A percentile compares a stretch with the other conserved stretches of the same genome.
Evolutionary conservation across 495 filamentous ascomycete genomes (phyloP).

Genomic region (Neurospora sp.): DNA sequence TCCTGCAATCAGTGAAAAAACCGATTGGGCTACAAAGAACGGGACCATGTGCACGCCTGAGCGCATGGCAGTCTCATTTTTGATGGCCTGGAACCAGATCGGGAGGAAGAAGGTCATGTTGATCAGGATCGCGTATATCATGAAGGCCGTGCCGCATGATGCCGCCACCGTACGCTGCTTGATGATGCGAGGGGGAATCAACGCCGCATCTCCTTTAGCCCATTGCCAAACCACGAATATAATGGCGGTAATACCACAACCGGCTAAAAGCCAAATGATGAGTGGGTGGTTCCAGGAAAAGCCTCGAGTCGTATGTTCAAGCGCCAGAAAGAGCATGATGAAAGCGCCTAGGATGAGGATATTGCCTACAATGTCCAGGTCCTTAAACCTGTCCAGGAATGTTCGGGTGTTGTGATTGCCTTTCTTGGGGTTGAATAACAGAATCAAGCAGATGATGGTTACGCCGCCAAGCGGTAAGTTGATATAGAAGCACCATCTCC

Average conservation of each 20-base stretch:
- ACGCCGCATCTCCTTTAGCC: constrained; percentile 21
- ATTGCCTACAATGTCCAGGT: constrained; percentile 38
- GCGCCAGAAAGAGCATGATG: constrained; percentile 36
- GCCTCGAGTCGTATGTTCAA: constrained; percentile 37
- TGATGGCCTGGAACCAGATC: constrained; percentile 66
- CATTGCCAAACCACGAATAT: constrained; percentile 10
- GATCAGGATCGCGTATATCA: constrained; percentile 26
- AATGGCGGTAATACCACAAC: constrained; percentile 29
- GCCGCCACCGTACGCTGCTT: constrained; percentile 54
- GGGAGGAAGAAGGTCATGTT: constrained; percentile 48
- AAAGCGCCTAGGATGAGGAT: constrained; percentile 34
- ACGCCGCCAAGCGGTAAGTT: constrained; percentile 37
- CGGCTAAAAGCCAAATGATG: constrained; percentile 24
- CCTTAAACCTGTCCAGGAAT: constrained; percentile 21
- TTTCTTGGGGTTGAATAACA: constrained; percentile 22
- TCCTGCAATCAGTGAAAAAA: constrained; percentile 45
- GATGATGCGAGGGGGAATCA: constrained; percentile 22
- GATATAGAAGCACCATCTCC: constrained; percentile 48
- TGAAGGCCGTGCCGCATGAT: constrained; percentile 31
- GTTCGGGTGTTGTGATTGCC: constrained; percentile 13
- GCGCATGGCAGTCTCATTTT: constrained; percentile 48
- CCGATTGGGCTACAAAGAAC: constrained; percentile 48
- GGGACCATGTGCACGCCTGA: constrained; percentile 64
- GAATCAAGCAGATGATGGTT: constrained; percentile 30
- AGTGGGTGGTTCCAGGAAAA: constrained; percentile 31